A percentile compares a stretch with the other conserved stretches of the same genome.
Evolutionary conservation across 768 basidiomycete species (phyloP).

Genomic region (Crepidotus variabilis): DNA sequence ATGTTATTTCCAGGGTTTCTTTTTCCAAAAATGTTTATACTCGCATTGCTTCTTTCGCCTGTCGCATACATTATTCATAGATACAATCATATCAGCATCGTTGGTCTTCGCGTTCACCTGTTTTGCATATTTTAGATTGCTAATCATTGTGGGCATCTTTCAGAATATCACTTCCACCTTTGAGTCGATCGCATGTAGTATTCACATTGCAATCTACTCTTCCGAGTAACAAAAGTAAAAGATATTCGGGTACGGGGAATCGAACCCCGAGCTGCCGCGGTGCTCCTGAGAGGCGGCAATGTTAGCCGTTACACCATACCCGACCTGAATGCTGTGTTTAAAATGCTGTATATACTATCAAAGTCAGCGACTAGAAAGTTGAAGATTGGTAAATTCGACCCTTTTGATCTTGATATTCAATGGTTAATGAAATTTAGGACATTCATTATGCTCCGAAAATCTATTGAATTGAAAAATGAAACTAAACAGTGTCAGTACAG

Average conservation of each 20-base stretch:
- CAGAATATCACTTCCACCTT: no score
- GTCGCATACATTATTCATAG: no score
- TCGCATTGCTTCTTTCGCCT: not conserved
- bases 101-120: no score
- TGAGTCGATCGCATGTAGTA: no score
- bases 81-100: no score
- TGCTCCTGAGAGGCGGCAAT: constrained; percentile 54
- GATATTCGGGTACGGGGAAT: constrained; percentile 52
- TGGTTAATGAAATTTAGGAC: no score
- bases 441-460: no score
- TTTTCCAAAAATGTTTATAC: constrained; percentile 38
- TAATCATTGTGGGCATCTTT: no score
- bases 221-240: constrained; percentile 14
- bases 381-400: no score
- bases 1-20: constrained; percentile 45
- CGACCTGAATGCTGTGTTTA: constrained; percentile 7
- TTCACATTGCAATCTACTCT: no score
- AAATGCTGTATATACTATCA: not conserved
- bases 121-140: no score
- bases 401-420: no score
- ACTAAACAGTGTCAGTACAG: not conserved
- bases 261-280: constrained; percentile 57
- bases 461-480: not conserved
- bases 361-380: not conserved
- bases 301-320: constrained; percentile 68